phyloP scores from a whole-genome alignment of 2,329 filamentous ascomycete species.

The Incumbomyces lentus region DNA sequence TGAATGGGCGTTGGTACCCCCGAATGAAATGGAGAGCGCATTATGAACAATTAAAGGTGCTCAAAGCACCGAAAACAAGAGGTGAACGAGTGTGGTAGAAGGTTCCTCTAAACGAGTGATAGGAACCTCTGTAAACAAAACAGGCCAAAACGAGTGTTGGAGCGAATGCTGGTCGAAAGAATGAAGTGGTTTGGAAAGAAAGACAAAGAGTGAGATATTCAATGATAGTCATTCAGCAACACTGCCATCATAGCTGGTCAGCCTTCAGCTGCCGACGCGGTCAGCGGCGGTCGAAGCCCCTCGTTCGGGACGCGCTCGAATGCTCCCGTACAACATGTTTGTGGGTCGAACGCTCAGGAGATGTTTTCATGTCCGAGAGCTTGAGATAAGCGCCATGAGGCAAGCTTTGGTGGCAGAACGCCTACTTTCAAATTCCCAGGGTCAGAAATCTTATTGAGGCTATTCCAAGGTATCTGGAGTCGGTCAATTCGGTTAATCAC shows the following conservation, averaged over 20 bases:
- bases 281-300: neutral
- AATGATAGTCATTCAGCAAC: neutral
- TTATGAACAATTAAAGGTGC: neutral
- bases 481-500: too few species aligned
- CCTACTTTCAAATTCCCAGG: neutral
- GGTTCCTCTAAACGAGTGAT: neutral
- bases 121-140: neutral
- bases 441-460: neutral
- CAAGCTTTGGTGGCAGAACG: neutral
- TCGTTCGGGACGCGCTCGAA: neutral
- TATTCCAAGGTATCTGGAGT: too few species aligned
- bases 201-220: neutral
- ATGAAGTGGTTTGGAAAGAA: neutral
- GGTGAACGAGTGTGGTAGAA: neutral
- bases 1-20: neutral
- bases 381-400: neutral
- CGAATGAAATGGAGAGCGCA: neutral
- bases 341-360: neutral
- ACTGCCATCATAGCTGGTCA: neutral
- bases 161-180: neutral
- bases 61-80: neutral
- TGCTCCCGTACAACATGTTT: neutral
- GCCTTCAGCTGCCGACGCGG: too few species aligned
- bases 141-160: neutral
- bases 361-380: neutral